These are phyloP conservation scores for Saccharomycopsis schoenii DNA, from an alignment of 805 yeast genomes.

Conservation along the genomic window DNA sequence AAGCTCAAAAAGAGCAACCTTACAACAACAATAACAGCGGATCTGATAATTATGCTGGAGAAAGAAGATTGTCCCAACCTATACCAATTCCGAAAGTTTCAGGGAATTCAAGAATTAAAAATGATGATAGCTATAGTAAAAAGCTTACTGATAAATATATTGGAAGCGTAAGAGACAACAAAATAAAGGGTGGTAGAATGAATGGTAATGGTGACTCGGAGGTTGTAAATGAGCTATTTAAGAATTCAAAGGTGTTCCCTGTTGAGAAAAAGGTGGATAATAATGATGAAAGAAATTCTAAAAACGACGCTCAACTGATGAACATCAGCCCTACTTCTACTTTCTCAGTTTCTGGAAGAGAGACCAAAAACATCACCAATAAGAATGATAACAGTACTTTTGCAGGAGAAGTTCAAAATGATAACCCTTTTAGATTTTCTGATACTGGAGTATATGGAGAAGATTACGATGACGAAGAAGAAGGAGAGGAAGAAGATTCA, in stretches of 20 bases:
- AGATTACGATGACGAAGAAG: background rate
- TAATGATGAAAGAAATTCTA: background rate
- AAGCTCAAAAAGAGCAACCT: background rate
- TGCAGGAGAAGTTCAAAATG: background rate
- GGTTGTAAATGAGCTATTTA: background rate
- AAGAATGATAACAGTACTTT: background rate
- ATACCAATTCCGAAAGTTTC: background rate
- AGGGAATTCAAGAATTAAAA: background rate
- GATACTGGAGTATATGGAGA: constrained; percentile 6
- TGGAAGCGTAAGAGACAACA: background rate
- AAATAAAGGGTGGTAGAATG: background rate
- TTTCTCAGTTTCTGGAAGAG: background rate
- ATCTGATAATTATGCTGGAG: background rate
- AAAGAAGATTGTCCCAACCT: background rate
- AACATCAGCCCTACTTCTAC: background rate
- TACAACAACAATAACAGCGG: background rate
- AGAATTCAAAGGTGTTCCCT: background rate
- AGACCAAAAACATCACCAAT: background rate
- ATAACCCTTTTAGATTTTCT: background rate
- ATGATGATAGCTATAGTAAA: background rate
- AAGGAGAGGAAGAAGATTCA: background rate
- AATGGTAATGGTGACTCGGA: background rate
- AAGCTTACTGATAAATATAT: background rate
- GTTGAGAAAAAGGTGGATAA: background rate
- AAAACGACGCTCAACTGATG: background rate